phyloP scores from a whole-genome alignment of 768 basidiomycete genomes.

The Mycena kentingensis region DNA sequence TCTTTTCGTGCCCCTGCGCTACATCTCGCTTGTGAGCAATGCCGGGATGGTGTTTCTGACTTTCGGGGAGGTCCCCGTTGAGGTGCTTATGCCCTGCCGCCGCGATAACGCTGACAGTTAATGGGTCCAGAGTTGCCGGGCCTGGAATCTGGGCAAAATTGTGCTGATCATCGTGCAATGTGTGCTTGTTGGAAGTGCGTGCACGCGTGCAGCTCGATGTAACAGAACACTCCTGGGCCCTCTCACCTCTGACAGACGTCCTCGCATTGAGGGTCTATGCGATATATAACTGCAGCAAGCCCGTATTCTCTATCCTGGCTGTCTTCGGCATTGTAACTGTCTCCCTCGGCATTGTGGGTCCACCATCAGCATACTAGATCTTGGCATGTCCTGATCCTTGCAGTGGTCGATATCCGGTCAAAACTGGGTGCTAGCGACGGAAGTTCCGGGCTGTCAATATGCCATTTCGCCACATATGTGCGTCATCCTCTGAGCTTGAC shows the following conservation, averaged over 20 bases:
- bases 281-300: constrained; percentile 7
- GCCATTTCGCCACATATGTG: neutral
- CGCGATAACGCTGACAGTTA: neutral
- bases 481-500: neutral
- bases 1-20: constrained; percentile 5
- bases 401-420: constrained; percentile 2
- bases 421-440: neutral
- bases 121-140: neutral
- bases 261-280: constrained; percentile 9
- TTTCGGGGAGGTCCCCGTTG: neutral
- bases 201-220: neutral
- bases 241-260: neutral
- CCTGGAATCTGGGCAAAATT: neutral
- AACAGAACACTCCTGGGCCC: no score
- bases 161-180: constrained; percentile 1
- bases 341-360: neutral
- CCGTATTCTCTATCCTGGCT: neutral
- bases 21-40: constrained; percentile 1
- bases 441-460: neutral
- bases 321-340: neutral
- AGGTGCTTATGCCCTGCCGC: neutral
- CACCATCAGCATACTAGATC: neutral
- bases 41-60: neutral
- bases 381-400: neutral
- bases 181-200: constrained; percentile 2